Conservation (phyloP, 352 stramenopile genomes). For the Pythium chondricola region DNA sequence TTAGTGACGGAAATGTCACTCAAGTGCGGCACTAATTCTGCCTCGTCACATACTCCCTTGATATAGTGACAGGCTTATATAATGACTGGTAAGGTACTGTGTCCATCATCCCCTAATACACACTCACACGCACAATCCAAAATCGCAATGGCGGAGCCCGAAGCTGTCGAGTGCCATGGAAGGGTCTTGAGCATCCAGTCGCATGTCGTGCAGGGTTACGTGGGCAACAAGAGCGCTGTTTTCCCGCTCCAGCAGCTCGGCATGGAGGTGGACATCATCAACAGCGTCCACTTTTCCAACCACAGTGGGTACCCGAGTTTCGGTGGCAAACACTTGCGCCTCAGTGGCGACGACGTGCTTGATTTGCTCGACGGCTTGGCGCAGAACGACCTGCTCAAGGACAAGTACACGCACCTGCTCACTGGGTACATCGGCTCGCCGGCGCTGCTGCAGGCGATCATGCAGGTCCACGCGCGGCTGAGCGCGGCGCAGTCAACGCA, state of each 20-base stretch:
- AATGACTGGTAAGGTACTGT: too few species aligned
- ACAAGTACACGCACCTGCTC: constrained; percentile 73
- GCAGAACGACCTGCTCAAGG: constrained; percentile 55
- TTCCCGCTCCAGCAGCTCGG: constrained; percentile 80
- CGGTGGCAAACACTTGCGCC: constrained; percentile 50
- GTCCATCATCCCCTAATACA: too few species aligned
- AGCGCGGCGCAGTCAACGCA: constrained; percentile 40
- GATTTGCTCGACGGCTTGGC: constrained; percentile 77
- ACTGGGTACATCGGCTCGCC: constrained; percentile 78
- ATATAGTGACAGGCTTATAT: too few species aligned
- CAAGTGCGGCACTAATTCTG: too few species aligned
- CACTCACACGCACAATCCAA: too few species aligned
- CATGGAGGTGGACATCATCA: constrained; percentile 85
- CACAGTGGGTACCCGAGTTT: constrained; percentile 80
- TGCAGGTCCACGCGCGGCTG: constrained; percentile 56
- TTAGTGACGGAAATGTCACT: too few species aligned
- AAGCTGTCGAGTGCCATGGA: constrained; percentile 35
- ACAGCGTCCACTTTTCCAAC: constrained; percentile 87
- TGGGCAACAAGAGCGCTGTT: constrained; percentile 84
- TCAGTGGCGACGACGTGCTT: constrained; percentile 66
- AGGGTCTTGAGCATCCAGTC: constrained; percentile 86
- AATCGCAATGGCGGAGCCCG: too few species aligned
- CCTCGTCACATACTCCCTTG: too few species aligned
- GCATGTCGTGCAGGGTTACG: constrained; percentile 83
- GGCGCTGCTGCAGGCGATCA: constrained; percentile 63